Percentiles rank a stretch among this genome's conserved stretches.
Conservation (phyloP, 2,329 filamentous ascomycete species). For the Colletotrichum viniferum region DNA sequence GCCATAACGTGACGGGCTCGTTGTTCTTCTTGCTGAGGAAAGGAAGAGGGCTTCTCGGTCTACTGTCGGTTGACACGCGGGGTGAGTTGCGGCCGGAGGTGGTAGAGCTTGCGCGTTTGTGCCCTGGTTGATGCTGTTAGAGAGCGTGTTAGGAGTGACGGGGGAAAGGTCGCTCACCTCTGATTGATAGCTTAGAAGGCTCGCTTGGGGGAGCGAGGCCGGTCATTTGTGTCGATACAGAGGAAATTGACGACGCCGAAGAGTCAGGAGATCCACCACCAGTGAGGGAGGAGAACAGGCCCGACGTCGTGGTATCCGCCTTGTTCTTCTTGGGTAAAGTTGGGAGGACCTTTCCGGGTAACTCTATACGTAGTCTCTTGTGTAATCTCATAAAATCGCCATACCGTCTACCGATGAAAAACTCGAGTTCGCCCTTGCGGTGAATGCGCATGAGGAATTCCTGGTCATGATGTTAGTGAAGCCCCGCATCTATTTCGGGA, state of each 20-base stretch:
- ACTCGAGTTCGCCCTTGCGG: slow-evolving; percentile 73
- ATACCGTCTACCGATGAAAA: slow-evolving; percentile 84
- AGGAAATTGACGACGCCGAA: slow-evolving; percentile 81
- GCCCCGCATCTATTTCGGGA: background rate
- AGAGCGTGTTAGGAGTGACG: background rate
- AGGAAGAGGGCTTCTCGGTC: slow-evolving; percentile 31
- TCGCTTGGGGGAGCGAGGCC: slow-evolving; percentile 32
- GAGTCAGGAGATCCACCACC: slow-evolving; percentile 70
- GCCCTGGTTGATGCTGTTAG: slow-evolving; percentile 24
- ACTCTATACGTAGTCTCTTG: slow-evolving; percentile 78
- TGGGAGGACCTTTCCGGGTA: slow-evolving; percentile 89
- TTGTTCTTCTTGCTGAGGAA: slow-evolving; percentile 31
- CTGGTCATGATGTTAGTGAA: slow-evolving; percentile 43
- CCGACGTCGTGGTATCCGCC: slow-evolving; percentile 69
- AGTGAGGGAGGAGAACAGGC: slow-evolving; percentile 55
- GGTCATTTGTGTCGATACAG: slow-evolving; percentile 72
- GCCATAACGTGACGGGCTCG: slow-evolving; percentile 60
- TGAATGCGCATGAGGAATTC: slow-evolving; percentile 92
- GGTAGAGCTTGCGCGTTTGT: slow-evolving; percentile 36
- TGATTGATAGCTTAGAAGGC: slow-evolving; percentile 47
- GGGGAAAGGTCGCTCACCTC: slow-evolving; percentile 34
- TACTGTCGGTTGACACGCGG: slow-evolving; percentile 49
- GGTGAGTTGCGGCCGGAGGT: slow-evolving; percentile 44
- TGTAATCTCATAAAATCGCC: slow-evolving; percentile 85
- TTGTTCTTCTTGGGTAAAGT: slow-evolving; percentile 93